A percentile compares a stretch with the other conserved stretches of the same genome.
Evolutionary conservation across 2,329 filamentous ascomycete species (phyloP).

Genomic region (Stachybotrys elegans): DNA sequence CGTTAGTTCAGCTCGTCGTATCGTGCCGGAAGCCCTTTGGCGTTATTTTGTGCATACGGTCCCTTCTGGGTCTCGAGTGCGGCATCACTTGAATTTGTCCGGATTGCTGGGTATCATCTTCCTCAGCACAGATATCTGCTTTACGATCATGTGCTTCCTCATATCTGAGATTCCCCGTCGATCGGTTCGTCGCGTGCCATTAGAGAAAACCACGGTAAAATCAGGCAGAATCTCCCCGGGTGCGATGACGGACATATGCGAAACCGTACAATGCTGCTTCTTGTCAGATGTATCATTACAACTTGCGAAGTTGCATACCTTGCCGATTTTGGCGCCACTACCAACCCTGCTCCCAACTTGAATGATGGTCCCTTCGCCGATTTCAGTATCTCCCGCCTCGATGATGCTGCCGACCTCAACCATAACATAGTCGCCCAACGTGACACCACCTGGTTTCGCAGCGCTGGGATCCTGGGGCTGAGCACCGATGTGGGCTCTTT

Average conservation of each 20-base stretch:
- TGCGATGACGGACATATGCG: constrained; percentile 54
- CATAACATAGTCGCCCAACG: constrained; percentile 55
- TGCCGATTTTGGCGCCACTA: constrained; percentile 56
- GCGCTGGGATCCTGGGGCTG: constrained; percentile 19
- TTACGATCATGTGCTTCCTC: constrained; percentile 58
- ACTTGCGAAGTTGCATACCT: constrained; percentile 37
- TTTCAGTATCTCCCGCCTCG: constrained; percentile 57
- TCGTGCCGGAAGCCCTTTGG: too few species aligned
- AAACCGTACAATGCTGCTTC: constrained; percentile 63
- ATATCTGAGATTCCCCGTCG: constrained; percentile 56
- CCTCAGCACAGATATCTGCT: constrained; percentile 63
- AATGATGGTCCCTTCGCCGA: constrained; percentile 55
- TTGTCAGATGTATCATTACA: constrained; percentile 13
- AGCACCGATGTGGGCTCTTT: constrained; percentile 56
- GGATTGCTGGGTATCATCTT: constrained; percentile 63
- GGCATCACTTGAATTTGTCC: constrained; percentile 40
- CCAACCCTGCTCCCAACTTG: constrained; percentile 58
- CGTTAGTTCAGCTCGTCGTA: too few species aligned
- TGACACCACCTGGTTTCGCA: constrained; percentile 41
- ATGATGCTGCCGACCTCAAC: constrained; percentile 55
- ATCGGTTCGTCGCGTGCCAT: constrained; percentile 54
- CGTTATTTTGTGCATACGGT: too few species aligned
- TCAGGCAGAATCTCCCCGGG: constrained; percentile 58
- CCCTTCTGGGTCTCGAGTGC: too few species aligned
- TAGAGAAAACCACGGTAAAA: constrained; percentile 65